Percentiles rank a stretch among this genome's conserved stretches.
Conservation (phyloP, 2,329 filamentous ascomycete genomes). For the Tolypocladium nubicola region DNA sequence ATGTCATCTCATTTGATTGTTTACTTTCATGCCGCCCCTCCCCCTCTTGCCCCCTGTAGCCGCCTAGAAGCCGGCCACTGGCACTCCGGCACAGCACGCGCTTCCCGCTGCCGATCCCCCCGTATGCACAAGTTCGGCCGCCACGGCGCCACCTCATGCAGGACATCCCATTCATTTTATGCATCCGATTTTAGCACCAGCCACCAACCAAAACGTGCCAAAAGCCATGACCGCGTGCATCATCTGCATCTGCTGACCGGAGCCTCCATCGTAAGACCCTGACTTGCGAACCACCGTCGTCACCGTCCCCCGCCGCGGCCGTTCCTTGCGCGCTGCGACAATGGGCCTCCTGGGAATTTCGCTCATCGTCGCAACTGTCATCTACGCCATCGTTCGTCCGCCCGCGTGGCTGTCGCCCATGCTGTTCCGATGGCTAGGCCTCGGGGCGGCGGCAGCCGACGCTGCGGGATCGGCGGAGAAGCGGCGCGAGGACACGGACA, state of each 20-base stretch:
- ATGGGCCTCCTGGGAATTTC: slow-evolving; percentile 42
- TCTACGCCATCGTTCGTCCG: slow-evolving; percentile 44
- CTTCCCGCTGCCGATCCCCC: background rate
- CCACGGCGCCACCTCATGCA: background rate
- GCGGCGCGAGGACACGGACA: background rate
- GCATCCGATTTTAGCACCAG: background rate
- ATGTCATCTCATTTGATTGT: background rate
- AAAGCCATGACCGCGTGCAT: background rate
- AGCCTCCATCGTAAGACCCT: background rate
- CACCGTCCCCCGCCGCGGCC: background rate
- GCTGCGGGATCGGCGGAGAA: background rate
- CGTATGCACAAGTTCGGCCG: background rate
- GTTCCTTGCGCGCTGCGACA: background rate
- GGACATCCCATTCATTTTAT: background rate
- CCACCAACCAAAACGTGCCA: background rate
- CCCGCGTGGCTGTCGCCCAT: slow-evolving; percentile 33
- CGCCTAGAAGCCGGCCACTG: background rate
- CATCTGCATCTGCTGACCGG: background rate
- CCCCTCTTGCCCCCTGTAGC: background rate
- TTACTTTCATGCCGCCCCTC: slow-evolving; percentile 1
- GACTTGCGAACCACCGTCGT: background rate
- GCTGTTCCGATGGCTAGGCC: slow-evolving; percentile 13
- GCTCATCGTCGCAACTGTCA: slow-evolving; percentile 50
- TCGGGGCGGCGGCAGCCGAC: slow-evolving; percentile 1
- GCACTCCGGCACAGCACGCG: background rate